Percentiles rank a stretch among this genome's conserved stretches.
Conservation (phyloP, 2,329 filamentous ascomycete genomes). For the Zalaria obscura region DNA sequence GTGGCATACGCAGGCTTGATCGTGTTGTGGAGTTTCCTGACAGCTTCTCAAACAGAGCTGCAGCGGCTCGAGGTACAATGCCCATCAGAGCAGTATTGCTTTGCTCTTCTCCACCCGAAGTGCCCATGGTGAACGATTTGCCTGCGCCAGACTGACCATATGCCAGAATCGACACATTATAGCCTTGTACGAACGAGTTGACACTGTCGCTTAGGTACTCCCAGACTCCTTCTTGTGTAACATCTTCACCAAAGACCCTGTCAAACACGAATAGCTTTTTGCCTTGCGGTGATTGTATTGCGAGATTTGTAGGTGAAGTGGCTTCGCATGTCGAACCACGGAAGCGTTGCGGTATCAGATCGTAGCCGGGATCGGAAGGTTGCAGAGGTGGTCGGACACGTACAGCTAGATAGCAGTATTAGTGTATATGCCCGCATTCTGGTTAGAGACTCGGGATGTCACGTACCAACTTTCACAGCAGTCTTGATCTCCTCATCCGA, state of each 20-base stretch:
- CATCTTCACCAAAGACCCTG: conserved; percentile 74
- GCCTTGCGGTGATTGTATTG: conserved; percentile 82
- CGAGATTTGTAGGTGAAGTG: conserved; percentile 67
- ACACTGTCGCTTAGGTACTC: conserved; percentile 88
- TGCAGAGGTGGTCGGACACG: conserved; percentile 80
- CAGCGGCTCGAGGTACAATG: conserved; percentile 86
- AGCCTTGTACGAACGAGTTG: conserved; percentile 79
- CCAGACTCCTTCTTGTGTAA: conserved; percentile 82
- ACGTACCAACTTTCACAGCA: conserved; percentile 91
- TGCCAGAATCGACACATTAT: conserved; percentile 94
- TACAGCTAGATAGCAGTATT: conserved; percentile 47
- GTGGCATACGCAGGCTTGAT: conserved; percentile 66
- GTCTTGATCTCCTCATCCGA: conserved; percentile 86
- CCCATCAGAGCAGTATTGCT: conserved; percentile 38
- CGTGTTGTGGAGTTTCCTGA: conserved; percentile 43
- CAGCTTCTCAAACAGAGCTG: conserved; percentile 75
- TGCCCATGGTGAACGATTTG: conserved; percentile 99
- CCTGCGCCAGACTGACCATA: conserved; percentile 96
- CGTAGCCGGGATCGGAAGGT: conserved; percentile 76
- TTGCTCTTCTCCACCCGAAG: conserved; percentile 62
- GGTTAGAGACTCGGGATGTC: conserved; percentile 2
- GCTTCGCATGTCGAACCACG: conserved; percentile 86
- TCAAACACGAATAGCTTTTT: conserved; percentile 96
- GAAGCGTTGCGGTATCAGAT: conserved; percentile 90
- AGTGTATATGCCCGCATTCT: conserved; percentile 6